These are phyloP conservation scores for Elymus sibiricus DNA, from an alignment of 176 grass and related monocot species.

Conservation along the genomic window DNA sequence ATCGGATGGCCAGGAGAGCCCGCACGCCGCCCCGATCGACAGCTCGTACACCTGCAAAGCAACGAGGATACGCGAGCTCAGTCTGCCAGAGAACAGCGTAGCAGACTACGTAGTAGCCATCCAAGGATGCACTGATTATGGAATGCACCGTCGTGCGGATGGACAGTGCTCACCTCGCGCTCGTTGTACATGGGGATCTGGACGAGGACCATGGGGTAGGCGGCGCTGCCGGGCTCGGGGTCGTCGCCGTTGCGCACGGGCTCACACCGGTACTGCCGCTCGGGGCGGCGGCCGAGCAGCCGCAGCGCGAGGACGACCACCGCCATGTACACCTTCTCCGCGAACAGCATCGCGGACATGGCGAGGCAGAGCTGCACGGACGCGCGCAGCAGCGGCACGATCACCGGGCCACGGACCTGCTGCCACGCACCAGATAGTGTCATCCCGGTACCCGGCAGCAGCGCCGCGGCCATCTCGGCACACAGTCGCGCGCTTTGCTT, in stretches of 20 bases:
- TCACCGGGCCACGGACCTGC: conserved; percentile 48
- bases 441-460: conserved; percentile 25
- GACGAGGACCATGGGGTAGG: conserved; percentile 72
- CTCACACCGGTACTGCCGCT: conserved; percentile 53
- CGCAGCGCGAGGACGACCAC: conserved; percentile 34
- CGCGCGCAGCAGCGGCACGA: conserved; percentile 55
- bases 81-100: too few relatives aligned
- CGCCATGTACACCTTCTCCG: conserved; percentile 80
- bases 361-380: conserved; percentile 51
- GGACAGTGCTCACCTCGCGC: conserved; percentile 48
- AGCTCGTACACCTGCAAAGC: conserved; percentile 49
- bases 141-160: too few relatives aligned
- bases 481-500: background rate
- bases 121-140: too few relatives aligned
- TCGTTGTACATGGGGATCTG: conserved; percentile 97
- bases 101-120: too few relatives aligned
- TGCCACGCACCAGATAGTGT: conserved; percentile 15
- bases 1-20: conserved; percentile 55
- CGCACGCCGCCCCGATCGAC: conserved; percentile 66
- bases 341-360: conserved; percentile 69
- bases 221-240: conserved; percentile 49
- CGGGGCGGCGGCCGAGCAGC: conserved; percentile 34
- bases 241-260: conserved; percentile 41
- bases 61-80: too few relatives aligned
- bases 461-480: background rate